Evolutionary conservation across 2,329 filamentous ascomycete species (phyloP).

Genomic region (Paecilomyces sp.): DNA sequence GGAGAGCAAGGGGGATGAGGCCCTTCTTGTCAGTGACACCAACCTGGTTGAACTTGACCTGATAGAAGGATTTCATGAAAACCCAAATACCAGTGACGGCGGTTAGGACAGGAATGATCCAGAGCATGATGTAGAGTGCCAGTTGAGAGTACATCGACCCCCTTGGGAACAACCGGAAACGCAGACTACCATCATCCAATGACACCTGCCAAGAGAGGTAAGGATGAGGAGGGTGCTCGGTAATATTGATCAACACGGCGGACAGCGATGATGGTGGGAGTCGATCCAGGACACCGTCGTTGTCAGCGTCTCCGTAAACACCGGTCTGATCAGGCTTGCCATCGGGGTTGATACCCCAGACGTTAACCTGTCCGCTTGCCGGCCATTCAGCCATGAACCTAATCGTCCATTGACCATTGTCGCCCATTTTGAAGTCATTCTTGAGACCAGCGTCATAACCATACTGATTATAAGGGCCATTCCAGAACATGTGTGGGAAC

Average conservation of each 20-base stretch:
- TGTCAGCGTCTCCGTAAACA: slow-evolving; percentile 56
- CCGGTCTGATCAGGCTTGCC: slow-evolving; percentile 54
- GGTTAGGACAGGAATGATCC: slow-evolving; percentile 45
- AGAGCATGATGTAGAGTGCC: slow-evolving; percentile 48
- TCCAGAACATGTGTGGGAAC: slow-evolving; percentile 57
- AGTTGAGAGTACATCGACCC: slow-evolving; percentile 51
- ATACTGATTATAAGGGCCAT: slow-evolving; percentile 57
- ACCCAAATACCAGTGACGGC: slow-evolving; percentile 46
- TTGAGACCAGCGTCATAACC: slow-evolving; percentile 55
- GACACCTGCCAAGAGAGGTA: slow-evolving; percentile 50
- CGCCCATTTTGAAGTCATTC: slow-evolving; percentile 45
- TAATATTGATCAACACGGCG: slow-evolving; percentile 53
- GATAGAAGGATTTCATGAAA: slow-evolving; percentile 57
- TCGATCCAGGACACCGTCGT: slow-evolving; percentile 54
- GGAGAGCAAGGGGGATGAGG: slow-evolving; percentile 29
- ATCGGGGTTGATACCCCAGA: slow-evolving; percentile 61
- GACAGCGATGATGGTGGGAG: slow-evolving; percentile 54
- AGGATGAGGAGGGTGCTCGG: slow-evolving; percentile 46
- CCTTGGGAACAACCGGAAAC: slow-evolving; percentile 46
- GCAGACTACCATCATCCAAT: slow-evolving; percentile 48
- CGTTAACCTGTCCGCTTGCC: slow-evolving; percentile 54
- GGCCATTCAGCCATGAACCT: slow-evolving; percentile 60
- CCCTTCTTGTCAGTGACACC: slow-evolving; percentile 46
- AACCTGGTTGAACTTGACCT: slow-evolving; percentile 56
- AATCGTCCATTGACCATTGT: slow-evolving; percentile 49